phyloP scores from a whole-genome alignment of 2,329 filamentous ascomycete genomes.

The Cercospora citrullina region DNA sequence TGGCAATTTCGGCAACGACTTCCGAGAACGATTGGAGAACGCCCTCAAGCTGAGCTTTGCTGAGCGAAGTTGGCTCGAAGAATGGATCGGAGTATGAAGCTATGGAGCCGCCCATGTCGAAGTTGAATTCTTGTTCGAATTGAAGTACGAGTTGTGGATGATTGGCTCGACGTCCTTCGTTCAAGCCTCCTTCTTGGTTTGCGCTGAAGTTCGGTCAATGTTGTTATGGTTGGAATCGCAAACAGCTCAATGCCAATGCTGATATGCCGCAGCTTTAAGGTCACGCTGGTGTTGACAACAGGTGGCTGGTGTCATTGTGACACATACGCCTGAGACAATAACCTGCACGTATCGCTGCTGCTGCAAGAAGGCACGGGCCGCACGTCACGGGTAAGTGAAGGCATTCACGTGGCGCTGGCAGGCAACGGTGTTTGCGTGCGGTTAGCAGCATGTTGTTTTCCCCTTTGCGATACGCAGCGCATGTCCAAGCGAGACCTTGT shows the following conservation, averaged over 20 bases:
- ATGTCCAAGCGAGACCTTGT: not conserved
- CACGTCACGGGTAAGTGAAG: constrained; percentile 14
- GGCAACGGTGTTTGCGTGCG: constrained; percentile 2
- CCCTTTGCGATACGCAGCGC: not conserved
- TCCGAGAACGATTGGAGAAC: constrained; percentile 6
- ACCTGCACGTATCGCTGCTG: not conserved
- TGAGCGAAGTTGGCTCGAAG: constrained; percentile 10
- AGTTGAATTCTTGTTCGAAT: not conserved
- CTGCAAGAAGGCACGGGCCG: constrained; percentile 13
- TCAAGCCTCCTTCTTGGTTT: not conserved
- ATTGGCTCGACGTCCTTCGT: not conserved
- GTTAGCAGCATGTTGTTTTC: constrained; percentile 7
- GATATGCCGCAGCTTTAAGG: constrained; percentile 6
- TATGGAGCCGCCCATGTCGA: constrained; percentile 8
- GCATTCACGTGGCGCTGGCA: not conserved
- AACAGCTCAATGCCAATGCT: constrained; percentile 7
- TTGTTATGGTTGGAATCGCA: constrained; percentile 1
- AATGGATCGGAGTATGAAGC: constrained; percentile 4
- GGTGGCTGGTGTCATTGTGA: constrained; percentile 12
- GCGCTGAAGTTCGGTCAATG: not conserved
- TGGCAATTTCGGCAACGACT: constrained; percentile 2
- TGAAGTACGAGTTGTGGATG: not conserved
- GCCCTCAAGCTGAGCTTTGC: constrained; percentile 11
- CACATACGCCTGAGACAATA: constrained; percentile 12
- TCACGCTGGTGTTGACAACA: not conserved